These are phyloP conservation scores for Fragosphaeria purpurea DNA, from an alignment of 2,329 filamentous ascomycete genomes.

Conservation along the genomic window DNA sequence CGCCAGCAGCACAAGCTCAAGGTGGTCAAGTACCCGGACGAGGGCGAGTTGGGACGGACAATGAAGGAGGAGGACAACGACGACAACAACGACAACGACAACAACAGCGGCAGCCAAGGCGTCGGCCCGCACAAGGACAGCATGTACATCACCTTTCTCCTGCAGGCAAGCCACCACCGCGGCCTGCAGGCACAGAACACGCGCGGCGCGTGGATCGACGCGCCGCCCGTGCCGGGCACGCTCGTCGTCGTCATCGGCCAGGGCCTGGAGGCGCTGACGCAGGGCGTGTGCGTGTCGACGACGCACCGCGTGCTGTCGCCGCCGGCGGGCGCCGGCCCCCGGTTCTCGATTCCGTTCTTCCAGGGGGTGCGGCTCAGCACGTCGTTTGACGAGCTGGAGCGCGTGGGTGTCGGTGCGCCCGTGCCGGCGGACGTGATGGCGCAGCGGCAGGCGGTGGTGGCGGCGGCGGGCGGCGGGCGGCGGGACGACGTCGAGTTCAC, in stretches of 20 bases:
- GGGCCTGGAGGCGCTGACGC: constrained; percentile 74
- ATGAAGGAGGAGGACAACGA: no score
- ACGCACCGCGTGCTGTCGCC: constrained; percentile 79
- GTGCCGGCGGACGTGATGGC: constrained; percentile 54
- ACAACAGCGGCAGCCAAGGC: constrained; percentile 28
- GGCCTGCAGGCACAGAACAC: constrained; percentile 80
- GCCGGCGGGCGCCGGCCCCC: constrained; percentile 54
- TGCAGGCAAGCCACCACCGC: constrained; percentile 67
- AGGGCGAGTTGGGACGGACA: constrained; percentile 39
- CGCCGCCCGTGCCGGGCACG: constrained; percentile 63
- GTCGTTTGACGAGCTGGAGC: constrained; percentile 66
- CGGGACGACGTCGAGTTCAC: constrained; percentile 79
- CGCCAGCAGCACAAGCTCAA: constrained; percentile 75
- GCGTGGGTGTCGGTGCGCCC: constrained; percentile 37
- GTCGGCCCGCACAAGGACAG: constrained; percentile 78
- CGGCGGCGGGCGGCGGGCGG: constrained; percentile 44
- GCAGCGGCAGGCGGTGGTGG: constrained; percentile 45
- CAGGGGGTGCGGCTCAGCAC: constrained; percentile 75
- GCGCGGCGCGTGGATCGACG: constrained; percentile 70
- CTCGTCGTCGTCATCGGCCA: constrained; percentile 83
- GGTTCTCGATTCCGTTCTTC: constrained; percentile 80
- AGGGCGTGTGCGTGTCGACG: constrained; percentile 71
- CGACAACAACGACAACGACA: constrained; percentile 15
- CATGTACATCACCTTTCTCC: constrained; percentile 72
- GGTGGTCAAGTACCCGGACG: constrained; percentile 77